These are phyloP conservation scores for Aureobasidium sp. DNA, from an alignment of 2,329 filamentous ascomycete genomes.

Conservation along the genomic window DNA sequence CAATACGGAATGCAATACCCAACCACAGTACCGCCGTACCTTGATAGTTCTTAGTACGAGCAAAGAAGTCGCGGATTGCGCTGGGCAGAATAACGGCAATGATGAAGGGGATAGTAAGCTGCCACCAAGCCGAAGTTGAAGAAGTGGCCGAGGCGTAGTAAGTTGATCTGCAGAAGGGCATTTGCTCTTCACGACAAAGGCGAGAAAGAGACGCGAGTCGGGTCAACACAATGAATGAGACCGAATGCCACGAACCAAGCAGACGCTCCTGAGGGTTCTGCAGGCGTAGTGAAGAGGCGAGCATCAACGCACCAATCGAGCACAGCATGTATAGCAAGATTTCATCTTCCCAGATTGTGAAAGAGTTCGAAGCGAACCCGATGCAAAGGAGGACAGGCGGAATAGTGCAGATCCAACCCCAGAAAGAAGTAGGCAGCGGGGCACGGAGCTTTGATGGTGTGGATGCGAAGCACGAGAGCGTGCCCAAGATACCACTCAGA, in stretches of 20 bases:
- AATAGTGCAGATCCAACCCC: slow-evolving; percentile 77
- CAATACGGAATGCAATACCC: slow-evolving; percentile 66
- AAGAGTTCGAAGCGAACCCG: slow-evolving; percentile 95
- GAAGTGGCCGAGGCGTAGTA: slow-evolving; percentile 90
- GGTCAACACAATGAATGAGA: slow-evolving; percentile 71
- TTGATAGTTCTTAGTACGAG: slow-evolving; percentile 77
- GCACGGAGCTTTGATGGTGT: slow-evolving; percentile 34
- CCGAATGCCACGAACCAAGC: slow-evolving; percentile 74
- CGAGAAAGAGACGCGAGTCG: slow-evolving; percentile 79
- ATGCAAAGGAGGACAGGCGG: slow-evolving; percentile 83
- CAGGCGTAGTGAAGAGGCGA: slow-evolving; percentile 67
- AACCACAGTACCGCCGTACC: slow-evolving; percentile 81
- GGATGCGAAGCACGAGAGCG: slow-evolving; percentile 33
- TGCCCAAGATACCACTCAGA: slow-evolving; percentile 31
- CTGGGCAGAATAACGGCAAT: slow-evolving; percentile 63
- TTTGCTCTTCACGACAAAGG: slow-evolving; percentile 94
- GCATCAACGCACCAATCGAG: slow-evolving; percentile 73
- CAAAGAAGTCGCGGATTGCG: slow-evolving; percentile 71
- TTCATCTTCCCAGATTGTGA: slow-evolving; percentile 97
- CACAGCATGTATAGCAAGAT: slow-evolving; percentile 86
- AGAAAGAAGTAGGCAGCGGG: slow-evolving; percentile 64
- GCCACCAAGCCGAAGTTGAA: slow-evolving; percentile 88
- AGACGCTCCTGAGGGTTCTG: slow-evolving; percentile 58
- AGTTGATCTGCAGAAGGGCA: slow-evolving; percentile 91
- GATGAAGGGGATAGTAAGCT: slow-evolving; percentile 70